Base-by-base conservation (phyloP, 768 basidiomycete species). In the Podaxis sp. region DNA sequence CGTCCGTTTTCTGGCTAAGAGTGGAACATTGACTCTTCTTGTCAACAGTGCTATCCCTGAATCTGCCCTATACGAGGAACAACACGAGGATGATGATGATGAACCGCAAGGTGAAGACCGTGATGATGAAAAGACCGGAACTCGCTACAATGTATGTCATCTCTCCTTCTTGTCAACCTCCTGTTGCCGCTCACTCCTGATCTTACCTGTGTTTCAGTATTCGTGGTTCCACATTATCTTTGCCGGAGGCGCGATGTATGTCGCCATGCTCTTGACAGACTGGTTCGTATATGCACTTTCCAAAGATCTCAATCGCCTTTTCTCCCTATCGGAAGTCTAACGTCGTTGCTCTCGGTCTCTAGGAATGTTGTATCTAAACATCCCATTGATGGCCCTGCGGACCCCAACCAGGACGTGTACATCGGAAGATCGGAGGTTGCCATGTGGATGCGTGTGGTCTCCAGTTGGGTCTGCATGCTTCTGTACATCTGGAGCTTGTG, bases 211-310 rank as follows among this genome's bases (percentile, higher is more conserved):
- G 33, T 44, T 39, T 19, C 68, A 97, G 95, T 99, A 99, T 73
- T 87, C 95, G 1, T 99, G 95, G 95, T 99, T 99, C 87, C 97
- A 99, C 72, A 77, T 98, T 74, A 98, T 99, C 70, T 99, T 99
- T 72, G 87, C 91, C 51, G 90, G 99, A 68, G 97, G 88, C 30
- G 82, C 95, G 13, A 99, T 99, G 97, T 99, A 99, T 75, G 95
- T 98, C 26, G 95, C 93, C 5, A 96, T 97, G 85, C 80, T 99
- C 13, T 76, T 99, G 59, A 99, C 96, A 1, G 96, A 99, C 76
- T 99, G 97, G 96, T 96, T 73, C 62, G 92, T 26, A 40, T 58
- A 44, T 39, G 48, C 40, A 42, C 19, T 63, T 53, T 17, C 30
- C 12, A 9, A 24, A 24, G 12, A 24, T 42, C 19, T 19, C 39